A percentile compares a stretch with the other conserved stretches of the same genome.
These are phyloP conservation scores for Saccharum officinarum DNA, from an alignment of 176 grass and related monocot genomes.

Conservation along the genomic window DNA sequence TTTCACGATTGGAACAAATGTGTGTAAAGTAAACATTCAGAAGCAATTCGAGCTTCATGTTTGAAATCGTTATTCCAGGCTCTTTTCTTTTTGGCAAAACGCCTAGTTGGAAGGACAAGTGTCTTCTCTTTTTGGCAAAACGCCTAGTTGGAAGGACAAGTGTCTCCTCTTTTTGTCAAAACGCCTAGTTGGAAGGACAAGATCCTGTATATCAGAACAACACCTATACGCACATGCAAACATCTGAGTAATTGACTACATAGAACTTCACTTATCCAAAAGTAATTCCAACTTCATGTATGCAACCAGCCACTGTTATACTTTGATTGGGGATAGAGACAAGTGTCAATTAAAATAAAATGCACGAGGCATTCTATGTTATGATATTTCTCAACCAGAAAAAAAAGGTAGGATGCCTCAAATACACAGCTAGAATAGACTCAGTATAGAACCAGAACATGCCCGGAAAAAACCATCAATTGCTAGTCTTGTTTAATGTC, in stretches of 20 bases:
- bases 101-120: too few species aligned
- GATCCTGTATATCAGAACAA: neutral
- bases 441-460: neutral
- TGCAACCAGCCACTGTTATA: neutral
- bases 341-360: neutral
- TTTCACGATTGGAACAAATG: neutral
- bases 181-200: neutral
- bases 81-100: neutral
- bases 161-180: neutral
- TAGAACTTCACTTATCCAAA: neutral
- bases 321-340: neutral
- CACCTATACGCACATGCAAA: neutral
- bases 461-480: neutral
- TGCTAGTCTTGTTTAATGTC: constrained; percentile 54
- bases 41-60: neutral
- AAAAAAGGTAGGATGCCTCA: neutral
- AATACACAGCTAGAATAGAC: neutral
- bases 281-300: neutral
- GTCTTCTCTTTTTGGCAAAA: neutral
- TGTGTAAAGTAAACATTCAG: neutral
- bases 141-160: neutral
- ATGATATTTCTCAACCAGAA: neutral
- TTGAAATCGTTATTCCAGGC: neutral
- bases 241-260: too few species aligned
- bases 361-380: neutral